Conservation (phyloP, 2,329 filamentous ascomycete genomes). For the Talaromyces sp. region DNA sequence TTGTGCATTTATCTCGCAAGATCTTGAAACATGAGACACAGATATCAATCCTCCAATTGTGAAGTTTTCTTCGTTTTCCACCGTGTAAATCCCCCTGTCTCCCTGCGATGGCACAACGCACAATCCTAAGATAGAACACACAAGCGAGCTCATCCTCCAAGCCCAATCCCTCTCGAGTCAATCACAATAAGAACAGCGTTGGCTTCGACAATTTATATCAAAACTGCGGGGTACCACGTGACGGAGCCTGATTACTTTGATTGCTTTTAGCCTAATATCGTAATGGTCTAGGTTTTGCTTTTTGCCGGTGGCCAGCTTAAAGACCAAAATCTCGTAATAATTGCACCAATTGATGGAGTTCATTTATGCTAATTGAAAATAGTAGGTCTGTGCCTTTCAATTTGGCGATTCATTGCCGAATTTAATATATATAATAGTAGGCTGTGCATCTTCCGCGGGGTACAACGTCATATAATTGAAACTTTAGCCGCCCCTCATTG, state of each 20-base stretch:
- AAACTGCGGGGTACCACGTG: slow-evolving; percentile 7
- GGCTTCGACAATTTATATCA: neutral
- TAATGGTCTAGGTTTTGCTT: neutral
- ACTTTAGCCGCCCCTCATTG: neutral
- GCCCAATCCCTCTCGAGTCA: neutral
- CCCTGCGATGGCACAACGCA: neutral
- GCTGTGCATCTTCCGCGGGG: neutral
- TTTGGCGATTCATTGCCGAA: neutral
- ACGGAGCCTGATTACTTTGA: neutral
- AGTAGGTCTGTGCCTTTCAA: neutral
- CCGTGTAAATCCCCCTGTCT: no score
- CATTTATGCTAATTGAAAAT: neutral
- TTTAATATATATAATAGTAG: neutral
- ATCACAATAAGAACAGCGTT: neutral
- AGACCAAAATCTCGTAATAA: neutral
- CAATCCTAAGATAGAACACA: neutral
- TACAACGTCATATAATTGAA: neutral
- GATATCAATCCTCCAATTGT: no score
- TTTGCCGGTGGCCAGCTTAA: neutral
- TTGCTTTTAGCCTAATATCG: slow-evolving; percentile 2
- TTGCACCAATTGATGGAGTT: neutral
- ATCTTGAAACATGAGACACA: no score
- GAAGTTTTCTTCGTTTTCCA: no score
- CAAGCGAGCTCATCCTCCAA: neutral
- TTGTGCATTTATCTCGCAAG: no score